phyloP scores from a whole-genome alignment of 768 basidiomycete species.

The Rhizopogon roseolus region DNA sequence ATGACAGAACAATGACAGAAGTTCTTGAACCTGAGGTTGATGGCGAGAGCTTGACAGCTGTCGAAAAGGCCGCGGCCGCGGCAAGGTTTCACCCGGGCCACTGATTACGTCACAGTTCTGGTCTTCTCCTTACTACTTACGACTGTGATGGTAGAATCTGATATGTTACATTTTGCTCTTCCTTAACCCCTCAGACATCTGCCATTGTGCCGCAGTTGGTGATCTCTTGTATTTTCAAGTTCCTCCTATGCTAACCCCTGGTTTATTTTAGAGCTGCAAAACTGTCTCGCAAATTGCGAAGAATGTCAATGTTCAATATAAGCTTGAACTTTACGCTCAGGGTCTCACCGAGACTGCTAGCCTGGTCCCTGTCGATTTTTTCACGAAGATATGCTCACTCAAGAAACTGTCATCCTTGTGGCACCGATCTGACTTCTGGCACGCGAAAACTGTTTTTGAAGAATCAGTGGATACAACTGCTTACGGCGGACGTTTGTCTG shows the following conservation, averaged over 20 bases:
- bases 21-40: no score
- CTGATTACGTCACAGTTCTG: no score
- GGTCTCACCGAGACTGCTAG: not conserved
- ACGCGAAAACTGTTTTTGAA: not conserved
- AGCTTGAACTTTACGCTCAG: not conserved
- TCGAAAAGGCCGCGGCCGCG: no score
- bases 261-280: not conserved
- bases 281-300: not conserved
- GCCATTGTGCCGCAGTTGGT: not conserved
- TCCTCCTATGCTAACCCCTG: not conserved
- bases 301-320: not conserved
- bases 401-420: not conserved
- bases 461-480: not conserved
- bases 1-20: no score
- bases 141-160: not conserved
- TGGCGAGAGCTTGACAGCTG: no score
- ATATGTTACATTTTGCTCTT: not conserved
- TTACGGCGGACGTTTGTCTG: no score
- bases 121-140: no score
- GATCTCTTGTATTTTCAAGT: not conserved
- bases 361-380: not conserved
- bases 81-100: no score
- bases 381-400: not conserved
- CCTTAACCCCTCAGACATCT: not conserved
- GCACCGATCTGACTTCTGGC: not conserved